Conservation (phyloP, 2,329 filamentous ascomycete genomes). For the Pseudopithomyces chartarum region DNA sequence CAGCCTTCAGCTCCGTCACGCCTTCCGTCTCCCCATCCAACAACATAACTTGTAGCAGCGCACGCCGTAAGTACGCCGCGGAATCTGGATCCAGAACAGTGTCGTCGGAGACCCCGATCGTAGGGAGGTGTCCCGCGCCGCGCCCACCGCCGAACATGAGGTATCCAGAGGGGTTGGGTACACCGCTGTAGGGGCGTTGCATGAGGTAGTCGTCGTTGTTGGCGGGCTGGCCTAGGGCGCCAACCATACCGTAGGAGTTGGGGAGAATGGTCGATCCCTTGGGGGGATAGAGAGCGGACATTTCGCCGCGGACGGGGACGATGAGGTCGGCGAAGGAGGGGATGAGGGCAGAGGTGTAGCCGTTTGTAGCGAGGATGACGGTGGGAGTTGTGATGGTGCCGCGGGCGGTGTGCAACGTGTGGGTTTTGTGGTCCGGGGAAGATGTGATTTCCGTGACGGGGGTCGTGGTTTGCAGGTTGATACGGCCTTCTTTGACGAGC, state of each 20-base stretch:
- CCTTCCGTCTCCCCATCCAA: conserved; percentile 43
- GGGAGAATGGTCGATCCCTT: conserved; percentile 50
- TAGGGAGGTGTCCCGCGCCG: conserved; percentile 52
- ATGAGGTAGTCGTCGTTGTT: conserved; percentile 73
- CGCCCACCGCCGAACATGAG: conserved; percentile 76
- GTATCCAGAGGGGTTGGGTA: conserved; percentile 55
- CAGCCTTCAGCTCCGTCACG: conserved; percentile 52
- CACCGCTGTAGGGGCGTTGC: conserved; percentile 62
- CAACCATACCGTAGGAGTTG: conserved; percentile 69
- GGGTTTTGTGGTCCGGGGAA: conserved; percentile 42
- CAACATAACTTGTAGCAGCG: conserved; percentile 44
- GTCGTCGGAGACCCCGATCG: conserved; percentile 65
- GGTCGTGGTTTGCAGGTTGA: conserved; percentile 79
- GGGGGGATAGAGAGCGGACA: conserved; percentile 69
- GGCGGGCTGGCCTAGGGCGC: conserved; percentile 50
- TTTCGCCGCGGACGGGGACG: conserved; percentile 76
- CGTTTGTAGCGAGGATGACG: conserved; percentile 82
- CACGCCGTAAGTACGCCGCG: conserved; percentile 60
- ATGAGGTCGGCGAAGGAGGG: conserved; percentile 73
- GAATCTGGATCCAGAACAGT: conserved; percentile 61
- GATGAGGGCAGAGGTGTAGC: conserved; percentile 77
- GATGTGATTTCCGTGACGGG: conserved; percentile 56
- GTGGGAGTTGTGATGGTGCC: conserved; percentile 67
- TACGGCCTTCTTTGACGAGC: conserved; percentile 55
- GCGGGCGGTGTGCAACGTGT: conserved; percentile 69